Evolutionary conservation across 2,329 filamentous ascomycete species (phyloP).

Genomic region (Nothomitra cinnamomea): DNA sequence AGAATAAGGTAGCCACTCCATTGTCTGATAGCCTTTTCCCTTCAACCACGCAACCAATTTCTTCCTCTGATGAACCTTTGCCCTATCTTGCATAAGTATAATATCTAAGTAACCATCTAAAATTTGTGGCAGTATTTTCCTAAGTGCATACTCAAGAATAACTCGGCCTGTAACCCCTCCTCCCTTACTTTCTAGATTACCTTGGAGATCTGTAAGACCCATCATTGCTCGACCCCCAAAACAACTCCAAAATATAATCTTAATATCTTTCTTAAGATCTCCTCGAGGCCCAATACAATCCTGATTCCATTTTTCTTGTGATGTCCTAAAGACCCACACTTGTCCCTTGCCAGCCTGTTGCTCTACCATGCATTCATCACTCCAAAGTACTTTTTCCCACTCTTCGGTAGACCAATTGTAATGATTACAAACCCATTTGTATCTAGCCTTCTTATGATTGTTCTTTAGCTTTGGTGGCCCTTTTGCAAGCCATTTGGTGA

Average conservation of each 20-base stretch:
- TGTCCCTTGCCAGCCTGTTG: background rate
- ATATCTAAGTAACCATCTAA: too few species aligned
- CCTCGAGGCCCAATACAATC: too few species aligned
- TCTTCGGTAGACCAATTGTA: too few species aligned
- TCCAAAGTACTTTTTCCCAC: too few species aligned
- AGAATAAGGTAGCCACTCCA: background rate
- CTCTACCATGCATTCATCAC: background rate
- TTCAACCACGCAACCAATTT: background rate
- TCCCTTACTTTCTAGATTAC: background rate
- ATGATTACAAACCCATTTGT: too few species aligned
- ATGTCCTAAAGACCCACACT: background rate
- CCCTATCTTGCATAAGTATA: background rate
- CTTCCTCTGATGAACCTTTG: background rate
- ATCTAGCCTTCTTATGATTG: too few species aligned
- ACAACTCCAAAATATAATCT: too few species aligned
- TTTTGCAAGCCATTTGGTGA: too few species aligned
- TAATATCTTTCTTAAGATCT: too few species aligned
- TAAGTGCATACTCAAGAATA: background rate
- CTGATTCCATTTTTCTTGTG: background rate
- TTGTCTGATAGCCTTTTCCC: background rate
- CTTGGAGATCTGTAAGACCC: background rate
- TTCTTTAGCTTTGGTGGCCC: too few species aligned
- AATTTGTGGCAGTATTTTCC: background rate
- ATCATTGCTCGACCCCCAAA: too few species aligned
- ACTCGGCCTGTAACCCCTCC: background rate